Evolutionary conservation across 495 filamentous ascomycete species (phyloP), one percentile per base, ranked within the genome.

Genomic region (Penicillium silybi): DNA sequence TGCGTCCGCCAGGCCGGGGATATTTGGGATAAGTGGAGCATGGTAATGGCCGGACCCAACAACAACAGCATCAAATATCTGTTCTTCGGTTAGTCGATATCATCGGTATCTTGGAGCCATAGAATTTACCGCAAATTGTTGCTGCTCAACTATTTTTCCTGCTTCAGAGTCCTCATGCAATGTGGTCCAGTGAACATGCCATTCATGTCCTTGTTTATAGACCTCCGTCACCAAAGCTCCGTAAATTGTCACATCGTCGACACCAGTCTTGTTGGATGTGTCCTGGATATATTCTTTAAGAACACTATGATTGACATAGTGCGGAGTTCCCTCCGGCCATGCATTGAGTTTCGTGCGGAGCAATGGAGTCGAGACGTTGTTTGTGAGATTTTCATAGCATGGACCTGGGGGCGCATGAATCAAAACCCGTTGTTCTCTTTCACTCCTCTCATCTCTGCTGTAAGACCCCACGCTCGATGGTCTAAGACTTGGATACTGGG

Each of bases 281-380:
- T 76, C 70, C 47, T 83, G 77, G 16, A 89, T 78, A 61, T 88
- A 89, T 5, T 74, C 63, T 32, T 77, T 76, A 9, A 85, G 66
- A 2, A 77, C 66, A 16, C 57, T 51, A 51, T 86, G 83, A 40
- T 69, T 80, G 15, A 86, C 77, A 56, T 74, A 80, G 37, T 74
- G 71, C 13, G 72, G 74, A 0, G 80, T 86, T 4, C 78, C 81
- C 18, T 80, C 69, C 1, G 80, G 78, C 82, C 84, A 88, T 0
- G 68, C 56, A 43, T 78, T 78, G n/a, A 85, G 70, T 44, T 72
- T 81, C 25, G 80, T 78, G 37, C 72, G 65, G 68, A 87, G 80
- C 25, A 88, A 60, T 10, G 70, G 70, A 1, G 83, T 87, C 4
- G 83, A 73, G 5, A 88, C 79, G 61, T 88, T 88, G 46, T 84